These are phyloP conservation scores for Lyophyllum semitale DNA, from an alignment of 768 basidiomycete species.

Conservation along the genomic window DNA sequence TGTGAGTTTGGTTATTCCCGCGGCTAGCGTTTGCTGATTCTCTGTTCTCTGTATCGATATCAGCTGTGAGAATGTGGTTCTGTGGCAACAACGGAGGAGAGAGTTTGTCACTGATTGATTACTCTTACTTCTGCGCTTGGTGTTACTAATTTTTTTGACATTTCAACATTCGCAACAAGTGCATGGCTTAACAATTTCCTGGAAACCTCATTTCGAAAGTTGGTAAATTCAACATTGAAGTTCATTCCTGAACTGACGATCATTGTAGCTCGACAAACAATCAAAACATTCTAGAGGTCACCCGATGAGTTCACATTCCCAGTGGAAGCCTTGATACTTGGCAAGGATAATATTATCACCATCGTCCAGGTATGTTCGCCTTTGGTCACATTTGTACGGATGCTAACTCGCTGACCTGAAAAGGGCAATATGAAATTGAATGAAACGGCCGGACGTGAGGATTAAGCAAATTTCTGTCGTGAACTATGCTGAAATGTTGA, in stretches of 20 bases:
- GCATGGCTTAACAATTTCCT: slow-evolving; percentile 82
- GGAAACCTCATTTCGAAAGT: slow-evolving; percentile 76
- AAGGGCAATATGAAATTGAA: slow-evolving; percentile 83
- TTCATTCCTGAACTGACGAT: background rate
- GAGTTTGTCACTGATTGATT: slow-evolving; percentile 44
- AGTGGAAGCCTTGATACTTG: slow-evolving; percentile 45
- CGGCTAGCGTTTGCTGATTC: background rate
- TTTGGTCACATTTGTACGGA: background rate
- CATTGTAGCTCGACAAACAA: slow-evolving; percentile 65
- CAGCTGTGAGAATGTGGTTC: slow-evolving; percentile 80
- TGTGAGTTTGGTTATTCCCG: slow-evolving; percentile 49
- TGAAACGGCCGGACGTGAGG: slow-evolving; percentile 52
- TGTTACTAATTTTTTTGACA: background rate
- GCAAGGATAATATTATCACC: slow-evolving; percentile 74
- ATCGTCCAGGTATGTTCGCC: slow-evolving; percentile 62
- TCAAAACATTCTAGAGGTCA: slow-evolving; percentile 58
- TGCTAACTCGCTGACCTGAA: background rate
- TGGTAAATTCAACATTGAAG: slow-evolving; percentile 20
- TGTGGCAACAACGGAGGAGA: slow-evolving; percentile 83
- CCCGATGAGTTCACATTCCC: slow-evolving; percentile 66
- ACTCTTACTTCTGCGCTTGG: background rate
- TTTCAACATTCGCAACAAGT: slow-evolving; percentile 81
- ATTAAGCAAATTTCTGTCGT: background rate
- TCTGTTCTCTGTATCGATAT: slow-evolving; percentile 2
- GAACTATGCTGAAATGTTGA: background rate